A percentile compares a stretch with the other conserved stretches of the same genome.
phyloP scores from a whole-genome alignment of 805 yeast genomes.

The Candida piceae region DNA sequence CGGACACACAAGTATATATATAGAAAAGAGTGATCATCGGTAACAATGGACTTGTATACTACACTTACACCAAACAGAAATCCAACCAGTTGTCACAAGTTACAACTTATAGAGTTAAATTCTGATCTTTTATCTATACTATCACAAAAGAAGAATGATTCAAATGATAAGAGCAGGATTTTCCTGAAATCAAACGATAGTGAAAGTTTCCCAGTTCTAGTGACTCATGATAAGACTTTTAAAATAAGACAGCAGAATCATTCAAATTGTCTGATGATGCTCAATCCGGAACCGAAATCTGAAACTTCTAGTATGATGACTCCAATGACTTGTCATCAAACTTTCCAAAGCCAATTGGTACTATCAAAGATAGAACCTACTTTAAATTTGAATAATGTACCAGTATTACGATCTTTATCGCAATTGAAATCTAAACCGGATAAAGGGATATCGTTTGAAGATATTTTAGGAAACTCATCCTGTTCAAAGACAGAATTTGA shows the following conservation, averaged over 20 bases:
- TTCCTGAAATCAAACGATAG: slow-evolving; percentile 17
- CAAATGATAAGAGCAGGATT: slow-evolving; percentile 14
- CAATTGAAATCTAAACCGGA: not conserved
- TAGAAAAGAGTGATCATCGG: not conserved
- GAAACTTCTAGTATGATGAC: slow-evolving; percentile 6
- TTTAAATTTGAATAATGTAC: slow-evolving; percentile 8
- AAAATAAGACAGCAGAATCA: slow-evolving; percentile 74
- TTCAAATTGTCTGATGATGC: slow-evolving; percentile 72
- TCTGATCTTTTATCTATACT: slow-evolving; percentile 42
- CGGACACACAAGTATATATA: too few relatives aligned
- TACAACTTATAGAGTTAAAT: slow-evolving; percentile 48
- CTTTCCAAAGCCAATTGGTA: slow-evolving; percentile 12
- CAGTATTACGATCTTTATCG: slow-evolving; percentile 6
- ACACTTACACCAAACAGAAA: slow-evolving; percentile 21
- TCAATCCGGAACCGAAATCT: slow-evolving; percentile 23
- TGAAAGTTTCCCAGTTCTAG: slow-evolving; percentile 47
- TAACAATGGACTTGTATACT: slow-evolving; percentile 25
- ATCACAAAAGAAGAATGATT: not conserved
- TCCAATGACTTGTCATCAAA: not conserved
- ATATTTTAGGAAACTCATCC: slow-evolving; percentile 7
- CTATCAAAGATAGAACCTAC: slow-evolving; percentile 6
- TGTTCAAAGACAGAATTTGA: slow-evolving; percentile 1
- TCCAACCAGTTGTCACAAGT: slow-evolving; percentile 17
- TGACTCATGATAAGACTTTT: slow-evolving; percentile 57
- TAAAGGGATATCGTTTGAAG: slow-evolving; percentile 1